Base-by-base conservation (phyloP, 306 rosid genomes). In the Vigna unguiculata region DNA sequence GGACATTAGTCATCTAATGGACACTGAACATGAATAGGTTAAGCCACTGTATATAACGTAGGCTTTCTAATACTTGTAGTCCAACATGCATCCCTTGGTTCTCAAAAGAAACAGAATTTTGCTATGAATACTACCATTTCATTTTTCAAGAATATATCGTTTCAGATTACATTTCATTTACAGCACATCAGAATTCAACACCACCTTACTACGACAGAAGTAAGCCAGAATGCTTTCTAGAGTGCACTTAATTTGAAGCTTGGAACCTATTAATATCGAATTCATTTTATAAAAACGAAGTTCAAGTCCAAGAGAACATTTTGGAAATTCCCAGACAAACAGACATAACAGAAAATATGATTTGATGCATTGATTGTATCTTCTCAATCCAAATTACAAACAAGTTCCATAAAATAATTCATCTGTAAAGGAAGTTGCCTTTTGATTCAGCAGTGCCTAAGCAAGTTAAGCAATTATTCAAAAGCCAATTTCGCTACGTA, bases 341-440 rank as follows among this genome's bases (percentile, higher is more conserved):
- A 66, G 41, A 32, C 24, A 45, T 19, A 4, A 45, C 17, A 66
- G n/a, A 46, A 41, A 55, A n/a, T 59, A 57, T n/a, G 34, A 45
- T 72, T 43, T 7, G 17, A n/a, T n/a, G 69, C 58, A 73, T 45
- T 54, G 61, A 65, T 28, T 10, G 58, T 24, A 21, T 13, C 3
- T 15, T 43, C 61, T 63, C 60, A 63, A 30, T 48, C 15, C 36
- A 70, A 32, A 61, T 34, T 61, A 7, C 46, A 61, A 25, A 22
- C 38, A 71, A 21, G 20, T 19, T 72, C 10, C 48, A 52, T 14
- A 51, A 34, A 36, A 17, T 2, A 48, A 72, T 3, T 11, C 7
- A 63, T 14, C 54, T 15, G 9, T 9, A 20, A 30, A 45, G 4
- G 49, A 61, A 40, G 30, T 40, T 6, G 48, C 48, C 72, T 8